Conservation (phyloP, 768 basidiomycete species). For the Mycena galopus region DNA sequence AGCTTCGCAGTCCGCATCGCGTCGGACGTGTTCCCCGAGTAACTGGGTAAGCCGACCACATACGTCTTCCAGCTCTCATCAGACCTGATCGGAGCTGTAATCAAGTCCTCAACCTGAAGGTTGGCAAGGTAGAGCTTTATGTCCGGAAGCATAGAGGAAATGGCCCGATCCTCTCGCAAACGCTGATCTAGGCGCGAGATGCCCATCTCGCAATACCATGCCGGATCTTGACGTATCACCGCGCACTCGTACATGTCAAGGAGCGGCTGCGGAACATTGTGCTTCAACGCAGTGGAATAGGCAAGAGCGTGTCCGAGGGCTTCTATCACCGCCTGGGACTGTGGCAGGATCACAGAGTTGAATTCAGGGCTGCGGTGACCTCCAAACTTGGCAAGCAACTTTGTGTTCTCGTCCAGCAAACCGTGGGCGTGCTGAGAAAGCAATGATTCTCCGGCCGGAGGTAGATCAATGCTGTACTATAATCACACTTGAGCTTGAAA, state of each 20-base stretch:
- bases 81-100: not conserved
- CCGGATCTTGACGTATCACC: not conserved
- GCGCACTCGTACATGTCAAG: not conserved
- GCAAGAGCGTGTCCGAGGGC: not conserved
- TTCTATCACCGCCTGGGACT: not conserved
- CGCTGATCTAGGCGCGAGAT: not conserved
- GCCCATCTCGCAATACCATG: not conserved
- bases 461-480: not conserved
- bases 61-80: too few relatives aligned
- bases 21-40: too few relatives aligned
- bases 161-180: not conserved
- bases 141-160: not conserved
- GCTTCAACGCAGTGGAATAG: not conserved
- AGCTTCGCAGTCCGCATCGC: too few relatives aligned
- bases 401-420: not conserved
- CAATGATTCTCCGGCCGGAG: not conserved
- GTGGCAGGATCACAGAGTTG: not conserved
- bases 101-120: not conserved
- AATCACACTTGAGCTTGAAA: too few relatives aligned
- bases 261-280: not conserved
- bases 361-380: not conserved
- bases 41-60: too few relatives aligned
- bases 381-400: not conserved
- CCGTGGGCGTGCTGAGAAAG: not conserved
- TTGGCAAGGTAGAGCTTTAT: not conserved